Conservation (phyloP, 1,284 basidiomycete species). For the Sanguinoderma infundibulare region DNA sequence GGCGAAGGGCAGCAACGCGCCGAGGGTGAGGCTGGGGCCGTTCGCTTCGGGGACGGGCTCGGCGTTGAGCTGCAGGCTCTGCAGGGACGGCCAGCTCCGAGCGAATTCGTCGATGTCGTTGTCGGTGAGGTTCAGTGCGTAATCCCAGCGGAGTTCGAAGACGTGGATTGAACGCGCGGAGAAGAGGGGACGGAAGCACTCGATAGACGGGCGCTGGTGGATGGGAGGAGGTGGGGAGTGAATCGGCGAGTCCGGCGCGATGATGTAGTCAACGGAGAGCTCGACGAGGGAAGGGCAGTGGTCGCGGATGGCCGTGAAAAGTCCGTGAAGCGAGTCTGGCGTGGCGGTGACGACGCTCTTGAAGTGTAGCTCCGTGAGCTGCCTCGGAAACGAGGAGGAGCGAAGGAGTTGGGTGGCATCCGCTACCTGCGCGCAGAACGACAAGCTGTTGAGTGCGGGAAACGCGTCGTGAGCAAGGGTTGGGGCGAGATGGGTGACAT, state of each 20-base stretch:
- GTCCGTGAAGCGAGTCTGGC: constrained; percentile 42
- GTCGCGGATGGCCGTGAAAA: constrained; percentile 48
- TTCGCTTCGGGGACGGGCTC: constrained; percentile 48
- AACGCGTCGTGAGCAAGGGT: constrained; percentile 51
- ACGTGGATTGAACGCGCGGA: constrained; percentile 45
- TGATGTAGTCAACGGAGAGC: constrained; percentile 33
- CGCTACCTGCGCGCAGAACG: constrained; percentile 48
- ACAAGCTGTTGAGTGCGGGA: constrained; percentile 53
- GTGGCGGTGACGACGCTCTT: constrained; percentile 50
- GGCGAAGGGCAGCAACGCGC: constrained; percentile 55
- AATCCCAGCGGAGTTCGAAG: constrained; percentile 60
- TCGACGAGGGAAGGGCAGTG: constrained; percentile 46
- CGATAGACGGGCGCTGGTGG: constrained; percentile 44
- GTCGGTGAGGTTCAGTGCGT: constrained; percentile 51
- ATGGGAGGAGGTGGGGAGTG: constrained; percentile 25
- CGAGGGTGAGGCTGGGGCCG: constrained; percentile 45
- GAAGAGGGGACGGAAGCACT: constrained; percentile 54
- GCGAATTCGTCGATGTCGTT: constrained; percentile 54
- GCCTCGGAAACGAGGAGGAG: constrained; percentile 29
- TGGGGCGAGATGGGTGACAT: constrained; percentile 49
- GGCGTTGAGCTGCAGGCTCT: constrained; percentile 52
- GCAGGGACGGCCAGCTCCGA: constrained; percentile 49
- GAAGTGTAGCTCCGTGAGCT: constrained; percentile 54
- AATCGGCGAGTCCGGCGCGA: constrained; percentile 28
- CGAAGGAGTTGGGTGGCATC: constrained; percentile 27